Base-by-base conservation (phyloP, 768 basidiomycete genomes). In the Favolaschia claudopus region DNA sequence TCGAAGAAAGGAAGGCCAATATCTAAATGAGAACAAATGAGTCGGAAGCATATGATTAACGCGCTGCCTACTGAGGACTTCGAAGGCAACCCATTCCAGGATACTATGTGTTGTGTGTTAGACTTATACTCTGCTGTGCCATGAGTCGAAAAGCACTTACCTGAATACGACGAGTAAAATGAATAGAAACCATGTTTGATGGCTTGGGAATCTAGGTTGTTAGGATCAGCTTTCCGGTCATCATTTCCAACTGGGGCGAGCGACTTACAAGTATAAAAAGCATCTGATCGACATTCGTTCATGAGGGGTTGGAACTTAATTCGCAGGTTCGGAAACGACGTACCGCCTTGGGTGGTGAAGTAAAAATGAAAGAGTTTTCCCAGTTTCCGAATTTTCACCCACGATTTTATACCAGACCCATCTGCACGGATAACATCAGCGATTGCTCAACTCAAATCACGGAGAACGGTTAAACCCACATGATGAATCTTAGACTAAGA, bases 281-380 rank as follows among this genome's bases (percentile, higher is more conserved):
- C 89, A 86, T 59, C 85, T 84, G 39, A 25, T 19, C 43, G 36
- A 12, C 12, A 10, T 25, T 14, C 40, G 9, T 1, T 38, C 34
- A 46, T 49, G 37, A 27, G 5, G 27, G 34, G 7, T 37, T 32
- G 2, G n/a, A 20, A 58, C 28, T 2, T 22, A 38, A n/a, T n/a
- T 6, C 36, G 15, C 1, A 28, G 27, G 22, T 28, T 25, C 8
- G 34, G 20, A n/a, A 28, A 22, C 22, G 5, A 54, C 73, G 15
- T 64, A 88, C 80, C 88, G 82, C 40, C 92, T 80, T 3, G 92
- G 91, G 72, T 93, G 92, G 58, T 91, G 85, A 6, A 94, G 82
- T 10, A 94, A 76, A 71, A 93, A 94, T 15, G 85, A 83, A 5
- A 92, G 72, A 0, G 86, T 85, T 44, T 85, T 79, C 31, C 82